These are phyloP conservation scores for Blastobotrys apis DNA, from an alignment of 1,139 yeast genomes.

Conservation along the genomic window DNA sequence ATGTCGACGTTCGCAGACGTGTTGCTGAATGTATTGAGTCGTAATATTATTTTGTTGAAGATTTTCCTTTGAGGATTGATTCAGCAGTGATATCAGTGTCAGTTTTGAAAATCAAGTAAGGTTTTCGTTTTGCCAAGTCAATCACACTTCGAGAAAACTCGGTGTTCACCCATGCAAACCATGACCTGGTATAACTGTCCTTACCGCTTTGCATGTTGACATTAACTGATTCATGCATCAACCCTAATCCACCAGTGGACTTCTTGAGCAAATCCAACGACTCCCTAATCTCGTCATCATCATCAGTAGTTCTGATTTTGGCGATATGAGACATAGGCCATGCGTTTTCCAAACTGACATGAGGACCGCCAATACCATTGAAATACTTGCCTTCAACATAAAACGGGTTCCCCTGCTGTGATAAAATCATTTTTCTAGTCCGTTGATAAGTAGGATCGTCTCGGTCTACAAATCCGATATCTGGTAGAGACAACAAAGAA, in stretches of 20 bases:
- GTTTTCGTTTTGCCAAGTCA: conserved; percentile 68
- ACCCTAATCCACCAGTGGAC: conserved; percentile 68
- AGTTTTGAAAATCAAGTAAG: conserved; percentile 60
- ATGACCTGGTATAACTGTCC: conserved; percentile 54
- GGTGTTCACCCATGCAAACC: conserved; percentile 96
- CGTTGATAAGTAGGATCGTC: conserved; percentile 62
- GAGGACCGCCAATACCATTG: conserved; percentile 88
- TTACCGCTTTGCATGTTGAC: conserved; percentile 47
- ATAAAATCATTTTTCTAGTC: conserved; percentile 70
- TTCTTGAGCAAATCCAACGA: conserved; percentile 50
- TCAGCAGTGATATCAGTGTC: no score
- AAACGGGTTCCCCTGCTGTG: conserved; percentile 73
- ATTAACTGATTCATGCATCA: conserved; percentile 79
- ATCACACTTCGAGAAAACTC: conserved; percentile 83
- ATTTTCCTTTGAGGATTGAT: no score
- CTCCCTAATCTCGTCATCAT: conserved; percentile 60
- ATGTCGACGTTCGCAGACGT: no score
- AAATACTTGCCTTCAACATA: conserved; percentile 57
- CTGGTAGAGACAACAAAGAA: conserved; percentile 72
- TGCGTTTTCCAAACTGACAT: conserved; percentile 70
- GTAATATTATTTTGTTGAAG: no score
- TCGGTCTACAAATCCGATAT: conserved; percentile 54
- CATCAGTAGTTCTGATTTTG: conserved; percentile 67
- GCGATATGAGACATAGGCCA: conserved; percentile 89
- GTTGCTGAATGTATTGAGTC: no score